Conservation (phyloP, 371 early-diverging fungal genomes). For the Mortierella sp. region DNA sequence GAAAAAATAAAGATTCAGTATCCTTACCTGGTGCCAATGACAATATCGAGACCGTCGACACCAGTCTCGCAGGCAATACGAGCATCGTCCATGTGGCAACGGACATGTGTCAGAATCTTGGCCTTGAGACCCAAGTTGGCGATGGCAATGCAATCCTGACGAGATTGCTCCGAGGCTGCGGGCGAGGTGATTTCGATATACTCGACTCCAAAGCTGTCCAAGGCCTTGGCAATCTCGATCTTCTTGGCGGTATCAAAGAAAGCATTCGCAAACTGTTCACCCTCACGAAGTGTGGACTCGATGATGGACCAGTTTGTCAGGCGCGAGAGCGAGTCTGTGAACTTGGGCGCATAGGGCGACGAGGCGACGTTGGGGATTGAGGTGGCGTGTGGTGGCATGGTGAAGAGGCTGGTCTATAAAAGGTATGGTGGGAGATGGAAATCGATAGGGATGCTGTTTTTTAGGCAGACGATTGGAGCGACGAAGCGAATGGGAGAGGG, state of each 20-base stretch:
- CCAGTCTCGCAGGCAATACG: slow-evolving; percentile 94
- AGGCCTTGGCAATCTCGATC: slow-evolving; percentile 95
- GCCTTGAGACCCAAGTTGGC: slow-evolving; percentile 93
- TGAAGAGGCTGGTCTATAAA: neutral
- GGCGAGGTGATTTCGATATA: slow-evolving; percentile 97
- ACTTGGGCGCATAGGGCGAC: slow-evolving; percentile 69
- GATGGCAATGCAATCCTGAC: slow-evolving; percentile 90
- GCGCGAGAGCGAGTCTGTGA: slow-evolving; percentile 82
- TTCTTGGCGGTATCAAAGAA: slow-evolving; percentile 96
- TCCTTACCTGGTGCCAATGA: slow-evolving; percentile 89
- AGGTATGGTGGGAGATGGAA: neutral
- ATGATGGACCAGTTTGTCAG: slow-evolving; percentile 95
- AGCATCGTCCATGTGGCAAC: slow-evolving; percentile 98
- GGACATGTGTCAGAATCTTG: slow-evolving; percentile 95
- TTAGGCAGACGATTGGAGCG: too few relatives aligned
- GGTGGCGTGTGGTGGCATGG: slow-evolving; percentile 52
- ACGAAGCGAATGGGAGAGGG: too few relatives aligned
- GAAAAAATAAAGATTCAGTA: neutral
- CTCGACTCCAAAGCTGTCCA: slow-evolving; percentile 96
- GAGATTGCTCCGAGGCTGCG: slow-evolving; percentile 95
- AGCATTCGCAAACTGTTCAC: slow-evolving; percentile 98
- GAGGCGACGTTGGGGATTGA: slow-evolving; percentile 45
- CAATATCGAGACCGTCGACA: slow-evolving; percentile 95
- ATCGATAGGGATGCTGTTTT: slow-evolving; percentile 7
- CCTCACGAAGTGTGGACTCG: slow-evolving; percentile 96